These are phyloP conservation scores for Cunninghamia lanceolata DNA, from an alignment of 75 land plant genomes.

Conservation along the genomic window DNA sequence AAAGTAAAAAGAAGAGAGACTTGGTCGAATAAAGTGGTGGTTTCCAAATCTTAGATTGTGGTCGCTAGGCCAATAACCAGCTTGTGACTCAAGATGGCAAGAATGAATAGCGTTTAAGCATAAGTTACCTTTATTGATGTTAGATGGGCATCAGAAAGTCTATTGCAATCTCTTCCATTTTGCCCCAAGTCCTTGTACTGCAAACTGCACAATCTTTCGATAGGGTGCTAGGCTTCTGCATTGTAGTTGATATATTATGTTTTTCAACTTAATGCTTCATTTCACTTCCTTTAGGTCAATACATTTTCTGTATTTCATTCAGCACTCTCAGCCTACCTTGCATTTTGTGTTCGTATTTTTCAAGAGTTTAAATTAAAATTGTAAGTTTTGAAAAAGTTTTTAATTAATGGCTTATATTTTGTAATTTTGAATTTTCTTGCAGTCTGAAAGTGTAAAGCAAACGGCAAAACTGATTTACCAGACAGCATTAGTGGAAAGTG, in stretches of 20 bases:
- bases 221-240: too few species aligned
- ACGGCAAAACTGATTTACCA: conserved; percentile 89
- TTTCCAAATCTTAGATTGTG: too few species aligned
- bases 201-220: too few species aligned
- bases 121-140: too few species aligned
- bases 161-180: too few species aligned
- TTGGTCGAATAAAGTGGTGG: not conserved
- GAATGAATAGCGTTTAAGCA: too few species aligned
- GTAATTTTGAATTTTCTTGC: not conserved
- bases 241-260: not conserved
- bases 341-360: not conserved
- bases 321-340: not conserved
- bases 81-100: too few species aligned
- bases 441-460: conserved; percentile 73
- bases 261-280: not conserved
- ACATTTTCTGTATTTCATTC: not conserved
- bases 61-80: not conserved
- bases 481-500: conserved; percentile 96
- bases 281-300: not conserved
- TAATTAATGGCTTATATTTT: not conserved
- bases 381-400: not conserved
- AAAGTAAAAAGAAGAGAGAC: too few species aligned
- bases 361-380: not conserved
- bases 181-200: too few species aligned
- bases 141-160: not conserved